Evolutionary conservation across 192 early-diverging fungal species (phyloP), one percentile per base, ranked within the genome.

Genomic region (Gonapodya prolifera): DNA sequence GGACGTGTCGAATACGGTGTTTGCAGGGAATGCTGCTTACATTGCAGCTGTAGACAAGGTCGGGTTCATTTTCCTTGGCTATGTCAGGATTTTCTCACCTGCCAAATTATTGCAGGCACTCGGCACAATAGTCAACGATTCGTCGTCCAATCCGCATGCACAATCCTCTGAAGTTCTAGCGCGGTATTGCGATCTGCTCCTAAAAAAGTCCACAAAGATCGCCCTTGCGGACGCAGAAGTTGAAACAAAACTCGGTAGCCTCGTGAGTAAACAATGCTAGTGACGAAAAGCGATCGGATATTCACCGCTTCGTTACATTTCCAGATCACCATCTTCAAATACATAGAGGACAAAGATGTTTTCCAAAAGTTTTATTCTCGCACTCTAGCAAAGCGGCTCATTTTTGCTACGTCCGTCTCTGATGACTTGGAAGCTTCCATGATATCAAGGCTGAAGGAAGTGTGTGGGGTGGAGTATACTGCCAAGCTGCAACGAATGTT

Each of bases 291-390:
- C 1, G 35, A 69, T 70, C 30, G 61, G 18, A 35, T 70, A 30
- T 69, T 69, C 1, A 70, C 34, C n/a, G 0, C 75, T 61, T 30
- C 36, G 30, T 70, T 69, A 71, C 33, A 18, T 69, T 73, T 33
- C 34, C 77, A 89, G 85, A 87, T 94, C 29, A 84, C 87, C 23
- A 79, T 96, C 2, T 96, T 96, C 82, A 91, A 92, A 70, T 96
- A 94, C 81, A 87, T 96, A 28, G 91, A 94, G 70, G 94, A 96
- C 77, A 96, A 96, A 77, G 94, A 96, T 77, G 84, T 96, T 0
- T 96, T 93, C 84, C 94, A 96, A 85, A 95, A 95, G 83, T 94
- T 94, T 77, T 96, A 96, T 78, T 89, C 92, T 1, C 84, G 92
- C 28, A 86, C 89, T 80, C 85, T 96, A 31, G 94, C 93, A 1